Evolutionary conservation across 73 alveolate species (phyloP), one percentile per base, ranked within the genome.

Genomic region (Paramecium caudatum): DNA sequence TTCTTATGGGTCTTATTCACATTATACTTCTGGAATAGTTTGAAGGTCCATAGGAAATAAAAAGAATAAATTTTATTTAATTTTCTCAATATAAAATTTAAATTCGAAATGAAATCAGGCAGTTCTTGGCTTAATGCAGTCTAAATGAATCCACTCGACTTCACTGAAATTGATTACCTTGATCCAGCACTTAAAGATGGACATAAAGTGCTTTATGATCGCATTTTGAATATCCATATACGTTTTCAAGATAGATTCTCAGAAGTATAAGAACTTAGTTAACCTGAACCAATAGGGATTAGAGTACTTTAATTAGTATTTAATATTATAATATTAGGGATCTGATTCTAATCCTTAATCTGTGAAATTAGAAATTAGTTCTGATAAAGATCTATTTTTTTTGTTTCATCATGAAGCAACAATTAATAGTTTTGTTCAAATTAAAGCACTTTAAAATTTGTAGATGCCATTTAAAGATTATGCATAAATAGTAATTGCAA

Each of bases 401-500:
- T 19, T 74, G n/a, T 74, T 74, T 43, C 45, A 74, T 41, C 88
- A 74, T 43, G 88, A 74, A 41, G 88, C 88, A 7, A 74, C 88
- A 4, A 16, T 39, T 6, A 74, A 74, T 39, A 15, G 88, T 39
- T 74, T 74, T 19, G 43, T 27, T 39, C 21, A 74, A 21, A 74
- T 74, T 16, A 74, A 74, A 74, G 62, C 68, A 27, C 21, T 21
- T 10, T 16, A 74, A 17, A 37, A 37, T 12, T 45, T 74, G 27
- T 6, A 74, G 43, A 41, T 43, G 39, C 88, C 88, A 6, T 74
- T 39, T 74, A 74, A 74, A 27, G 88, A 74, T 43, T 74, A 74
- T 74, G 69, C 88, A 21, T 9, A 23, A 7, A 45, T 74, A 0
- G 15, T 47, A 8, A 74, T 74, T 2, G 61, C 88, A 1, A 74